Base-by-base conservation (phyloP, 306 rosid species). In the Castanea sativa region DNA sequence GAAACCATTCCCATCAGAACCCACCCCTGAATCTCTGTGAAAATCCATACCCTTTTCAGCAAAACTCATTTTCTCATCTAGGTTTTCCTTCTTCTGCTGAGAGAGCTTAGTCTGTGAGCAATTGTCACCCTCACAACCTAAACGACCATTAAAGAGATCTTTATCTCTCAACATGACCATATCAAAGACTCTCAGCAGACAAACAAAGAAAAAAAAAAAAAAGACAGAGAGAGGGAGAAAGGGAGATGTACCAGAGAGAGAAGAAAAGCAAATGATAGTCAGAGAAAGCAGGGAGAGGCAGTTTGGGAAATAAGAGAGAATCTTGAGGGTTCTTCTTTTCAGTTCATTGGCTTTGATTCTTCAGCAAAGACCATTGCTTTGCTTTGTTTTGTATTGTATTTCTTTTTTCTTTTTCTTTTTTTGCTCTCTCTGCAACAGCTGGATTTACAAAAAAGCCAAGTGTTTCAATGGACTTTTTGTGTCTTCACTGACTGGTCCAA, bases 31-130 rank as follows among this genome's bases (percentile, higher is more conserved):
- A 43, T 87, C 94, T 56, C 83, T 88, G 32, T 82, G 79, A 71
- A 85, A 93, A 33, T 64, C 82, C 51, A 81, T 74, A 63, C 86
- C 91, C 52, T 90, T 84, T 4, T 84, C 86, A 21, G 74, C 19
- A 18, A 84, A 80, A 59, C 71, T 84, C 72, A 71, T 41, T 82
- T 89, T 90, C 12, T 74, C 76, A 57, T 84, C 91, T 19, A 83
- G 85, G 74, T 77, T 76, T 3, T 76, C 83, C 65, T 72, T 89
- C 15, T 2, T 57, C 2, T 80, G 83, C 79, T 85, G 87, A 58
- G 94, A 49, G 2, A 89, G 73, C 90, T 91, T 96, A 92, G 86
- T 89, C 82, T 87, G 89, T 10, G 97, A 96, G 78, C 52, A 19
- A 21, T 84, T 89, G 85, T 96, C 99, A 68, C 85, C 98, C 19